Evolutionary conservation across 768 basidiomycete genomes (phyloP).

Genomic region (Mycena maculata): DNA sequence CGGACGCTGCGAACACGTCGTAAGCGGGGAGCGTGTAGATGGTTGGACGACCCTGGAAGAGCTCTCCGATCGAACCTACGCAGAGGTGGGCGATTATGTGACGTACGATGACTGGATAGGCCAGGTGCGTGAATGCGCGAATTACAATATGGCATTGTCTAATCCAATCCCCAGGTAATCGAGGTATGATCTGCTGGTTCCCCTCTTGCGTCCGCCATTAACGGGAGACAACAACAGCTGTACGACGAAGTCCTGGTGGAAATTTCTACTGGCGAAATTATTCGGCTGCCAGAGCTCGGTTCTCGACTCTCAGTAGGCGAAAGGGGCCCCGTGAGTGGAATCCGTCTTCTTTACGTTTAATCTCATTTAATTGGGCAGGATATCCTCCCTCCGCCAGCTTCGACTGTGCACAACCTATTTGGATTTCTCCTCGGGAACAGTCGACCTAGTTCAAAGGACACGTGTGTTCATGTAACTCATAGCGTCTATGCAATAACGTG

Average conservation of each 20-base stretch:
- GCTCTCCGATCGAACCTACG: conserved; percentile 65
- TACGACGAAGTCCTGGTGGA: conserved; percentile 87
- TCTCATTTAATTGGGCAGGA: conserved; percentile 56
- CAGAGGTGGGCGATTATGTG: conserved; percentile 87
- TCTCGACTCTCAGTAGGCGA: conserved; percentile 83
- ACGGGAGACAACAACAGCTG: conserved; percentile 57
- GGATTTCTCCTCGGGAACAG: conserved; percentile 58
- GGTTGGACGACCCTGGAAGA: conserved; percentile 74
- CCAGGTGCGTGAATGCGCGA: conserved; percentile 63
- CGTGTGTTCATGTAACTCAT: conserved; percentile 78
- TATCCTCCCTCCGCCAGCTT: conserved; percentile 68
- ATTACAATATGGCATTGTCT: conserved; percentile 17
- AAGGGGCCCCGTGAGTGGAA: conserved; percentile 68
- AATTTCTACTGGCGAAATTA: conserved; percentile 69
- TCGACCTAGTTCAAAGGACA: conserved; percentile 61
- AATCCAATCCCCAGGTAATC: conserved; percentile 62
- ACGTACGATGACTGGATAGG: conserved; percentile 89
- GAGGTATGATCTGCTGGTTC: conserved; percentile 65
- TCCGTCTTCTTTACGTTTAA: conserved; percentile 5
- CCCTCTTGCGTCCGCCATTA: conserved; percentile 25
- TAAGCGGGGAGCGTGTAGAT: conserved; percentile 67
- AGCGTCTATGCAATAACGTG: conserved; percentile 85
- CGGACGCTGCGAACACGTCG: conserved; percentile 79
- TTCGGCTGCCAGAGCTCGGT: conserved; percentile 81
- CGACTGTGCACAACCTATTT: conserved; percentile 58